Evolutionary conservation across 352 stramenopile species (phyloP), one percentile per base, ranked within the genome.

Genomic region (Pythium myriotylum): DNA sequence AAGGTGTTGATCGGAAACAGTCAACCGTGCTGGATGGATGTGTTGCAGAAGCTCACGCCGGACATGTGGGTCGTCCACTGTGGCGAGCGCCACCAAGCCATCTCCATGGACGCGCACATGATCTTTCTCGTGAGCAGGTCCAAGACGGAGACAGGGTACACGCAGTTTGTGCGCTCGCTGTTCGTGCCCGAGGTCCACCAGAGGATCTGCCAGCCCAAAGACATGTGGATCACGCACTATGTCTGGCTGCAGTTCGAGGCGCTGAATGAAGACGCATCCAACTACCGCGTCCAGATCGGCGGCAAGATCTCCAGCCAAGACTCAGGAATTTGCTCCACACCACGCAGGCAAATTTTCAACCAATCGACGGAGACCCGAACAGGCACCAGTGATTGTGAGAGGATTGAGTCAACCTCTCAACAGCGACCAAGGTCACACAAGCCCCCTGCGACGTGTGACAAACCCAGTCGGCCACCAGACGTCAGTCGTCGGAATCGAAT

Each of bases 1-100:
- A n/a, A 54, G 12, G 35, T 57, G 13, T 37, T 57, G n/a, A 13
- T 33, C n/a, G 49, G 49, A 17, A 29, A n/a, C n/a, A n/a, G 27
- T 0, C 4, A 33, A 4, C 19, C 12, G 2, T 29, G 16, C 0
- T 35, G 12, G 5, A 1, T 46, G 2, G 19, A 56, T 1, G 32
- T 56, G 4, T 17, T 56, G 19, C 49, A 56, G 20, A 4, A 43
- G 10, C 19, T 56, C 2, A 33, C 10, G 5, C 23, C 45, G 24
- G 26, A 52, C 23, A 17, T 19, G 9, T n/a, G 23, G 23, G 37
- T 52, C 26, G 45, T 52, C 10, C 45, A 26, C 23, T 8, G 10
- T 4, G 13, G 33, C 10, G 45, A 52, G 10, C 45, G 45, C 20
- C 22, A 32, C 23, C 45, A 22, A n/a, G 23, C 6, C 7, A 35